Percentiles rank a stretch among this genome's conserved stretches.
These are phyloP conservation scores for Beta lomatogona DNA, from an alignment of 179 eudicot genomes.

Conservation along the genomic window DNA sequence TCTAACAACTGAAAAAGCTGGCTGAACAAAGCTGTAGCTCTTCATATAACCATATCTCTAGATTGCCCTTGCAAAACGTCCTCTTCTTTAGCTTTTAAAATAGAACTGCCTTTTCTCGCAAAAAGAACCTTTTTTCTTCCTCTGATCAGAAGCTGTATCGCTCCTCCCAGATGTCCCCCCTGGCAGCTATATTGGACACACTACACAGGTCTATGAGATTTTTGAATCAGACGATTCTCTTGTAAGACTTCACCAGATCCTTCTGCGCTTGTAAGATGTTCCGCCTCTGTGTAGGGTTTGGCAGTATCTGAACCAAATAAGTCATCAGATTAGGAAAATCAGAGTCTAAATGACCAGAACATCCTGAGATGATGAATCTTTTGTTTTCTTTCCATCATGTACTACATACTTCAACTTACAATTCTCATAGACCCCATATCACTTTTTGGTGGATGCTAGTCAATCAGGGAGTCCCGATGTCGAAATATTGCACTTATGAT, in stretches of 20 bases:
- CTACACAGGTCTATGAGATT: slow-evolving; percentile 25
- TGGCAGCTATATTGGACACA: slow-evolving; percentile 31
- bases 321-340: slow-evolving; percentile 25
- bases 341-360: slow-evolving; percentile 31
- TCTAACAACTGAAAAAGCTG: slow-evolving; percentile 67
- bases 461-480: slow-evolving; percentile 45
- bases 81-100: slow-evolving; percentile 27
- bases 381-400: slow-evolving; percentile 32
- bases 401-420: slow-evolving; percentile 26
- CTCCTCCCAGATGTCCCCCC: slow-evolving; percentile 28
- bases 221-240: slow-evolving; percentile 33
- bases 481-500: slow-evolving; percentile 54
- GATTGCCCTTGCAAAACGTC: slow-evolving; percentile 29
- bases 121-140: slow-evolving; percentile 42
- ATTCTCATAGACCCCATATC: slow-evolving; percentile 29
- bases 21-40: slow-evolving; percentile 66
- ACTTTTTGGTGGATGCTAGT: slow-evolving; percentile 36
- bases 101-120: slow-evolving; percentile 23
- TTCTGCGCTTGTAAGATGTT: slow-evolving; percentile 51
- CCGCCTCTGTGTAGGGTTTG: slow-evolving; percentile 32
- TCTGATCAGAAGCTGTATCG: slow-evolving; percentile 38
- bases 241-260: slow-evolving; percentile 69
- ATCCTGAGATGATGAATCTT: slow-evolving; percentile 23
- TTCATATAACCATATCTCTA: slow-evolving; percentile 51
- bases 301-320: slow-evolving; percentile 24